A percentile compares a stretch with the other conserved stretches of the same genome.
Conservation (phyloP, 2,329 filamentous ascomycete species). For the Aspergillus versicolor region DNA sequence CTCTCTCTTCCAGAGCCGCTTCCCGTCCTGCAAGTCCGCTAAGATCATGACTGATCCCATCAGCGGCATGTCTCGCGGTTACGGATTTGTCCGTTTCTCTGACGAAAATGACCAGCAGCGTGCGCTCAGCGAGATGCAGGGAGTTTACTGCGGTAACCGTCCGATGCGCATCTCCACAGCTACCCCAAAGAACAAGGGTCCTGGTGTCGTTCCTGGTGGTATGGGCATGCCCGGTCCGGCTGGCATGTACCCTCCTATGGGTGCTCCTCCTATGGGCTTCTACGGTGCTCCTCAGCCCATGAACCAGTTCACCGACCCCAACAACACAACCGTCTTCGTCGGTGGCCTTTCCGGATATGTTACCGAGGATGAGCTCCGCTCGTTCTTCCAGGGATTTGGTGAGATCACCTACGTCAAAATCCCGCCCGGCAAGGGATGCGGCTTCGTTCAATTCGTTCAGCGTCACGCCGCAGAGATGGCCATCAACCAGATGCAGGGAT, state of each 20-base stretch:
- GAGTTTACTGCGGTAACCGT: constrained; percentile 96
- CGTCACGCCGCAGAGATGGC: constrained; percentile 99
- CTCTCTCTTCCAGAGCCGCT: constrained; percentile 93
- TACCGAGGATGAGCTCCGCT: constrained; percentile 98
- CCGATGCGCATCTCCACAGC: constrained; percentile 98
- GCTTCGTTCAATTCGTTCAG: constrained; percentile 98
- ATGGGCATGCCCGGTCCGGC: constrained; percentile 55
- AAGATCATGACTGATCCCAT: constrained; percentile 99
- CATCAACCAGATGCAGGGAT: constrained; percentile 99
- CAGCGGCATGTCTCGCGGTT: constrained; percentile 94
- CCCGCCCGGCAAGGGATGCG: constrained; percentile 96
- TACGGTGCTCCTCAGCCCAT: constrained; percentile 72
- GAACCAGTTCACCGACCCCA: constrained; percentile 99
- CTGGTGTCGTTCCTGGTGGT: constrained; percentile 53
- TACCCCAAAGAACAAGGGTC: constrained; percentile 84
- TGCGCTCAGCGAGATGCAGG: constrained; percentile 96
- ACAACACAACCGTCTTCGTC: constrained; percentile 99
- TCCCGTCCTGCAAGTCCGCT: constrained; percentile 96
- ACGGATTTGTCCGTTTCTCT: constrained; percentile 96
- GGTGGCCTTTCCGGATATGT: constrained; percentile 96
- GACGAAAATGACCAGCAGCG: constrained; percentile 96
- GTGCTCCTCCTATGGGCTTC: constrained; percentile 66
- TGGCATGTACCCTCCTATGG: constrained; percentile 68
- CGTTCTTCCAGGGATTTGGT: constrained; percentile 99
- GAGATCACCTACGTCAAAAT: constrained; percentile 99